These are phyloP conservation scores for Glonium stellatum DNA, from an alignment of 495 filamentous ascomycete species.

Conservation along the genomic window DNA sequence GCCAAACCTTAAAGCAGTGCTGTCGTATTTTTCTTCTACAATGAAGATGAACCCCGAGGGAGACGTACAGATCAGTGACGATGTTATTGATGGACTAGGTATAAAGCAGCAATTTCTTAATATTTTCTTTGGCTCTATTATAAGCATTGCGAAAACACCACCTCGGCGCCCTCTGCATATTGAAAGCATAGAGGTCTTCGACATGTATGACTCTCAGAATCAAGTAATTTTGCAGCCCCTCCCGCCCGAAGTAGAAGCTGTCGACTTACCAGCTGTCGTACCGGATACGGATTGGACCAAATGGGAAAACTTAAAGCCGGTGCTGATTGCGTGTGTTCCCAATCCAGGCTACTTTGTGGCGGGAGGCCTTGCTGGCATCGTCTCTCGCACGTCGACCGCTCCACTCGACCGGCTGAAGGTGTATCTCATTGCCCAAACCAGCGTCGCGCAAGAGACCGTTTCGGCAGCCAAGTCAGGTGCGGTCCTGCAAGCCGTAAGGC, in stretches of 20 bases:
- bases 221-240: slow-evolving; percentile 12
- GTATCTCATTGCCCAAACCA: slow-evolving; percentile 89
- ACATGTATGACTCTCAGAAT: slow-evolving; percentile 14
- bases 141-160: slow-evolving; percentile 46
- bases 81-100: slow-evolving; percentile 89
- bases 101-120: slow-evolving; percentile 69
- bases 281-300: slow-evolving; percentile 12
- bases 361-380: slow-evolving; percentile 83
- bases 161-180: slow-evolving; percentile 2
- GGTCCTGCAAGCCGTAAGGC: slow-evolving; percentile 57
- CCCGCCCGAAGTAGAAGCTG: slow-evolving; percentile 18
- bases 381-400: slow-evolving; percentile 88
- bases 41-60: slow-evolving; percentile 89
- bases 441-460: slow-evolving; percentile 50
- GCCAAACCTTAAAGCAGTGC: slow-evolving; percentile 70
- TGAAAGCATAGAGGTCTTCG: neutral
- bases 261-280: slow-evolving; percentile 2
- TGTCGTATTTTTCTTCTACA: slow-evolving; percentile 87
- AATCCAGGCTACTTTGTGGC: slow-evolving; percentile 94
- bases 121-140: slow-evolving; percentile 59
- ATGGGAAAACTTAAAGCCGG: slow-evolving; percentile 34
- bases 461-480: slow-evolving; percentile 66
- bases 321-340: slow-evolving; percentile 58
- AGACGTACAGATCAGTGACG: slow-evolving; percentile 85
- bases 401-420: slow-evolving; percentile 96